A percentile compares a stretch with the other conserved stretches of the same genome.
Evolutionary conservation across 768 basidiomycete genomes (phyloP).

Genomic region (Coprinopsis cinerea): DNA sequence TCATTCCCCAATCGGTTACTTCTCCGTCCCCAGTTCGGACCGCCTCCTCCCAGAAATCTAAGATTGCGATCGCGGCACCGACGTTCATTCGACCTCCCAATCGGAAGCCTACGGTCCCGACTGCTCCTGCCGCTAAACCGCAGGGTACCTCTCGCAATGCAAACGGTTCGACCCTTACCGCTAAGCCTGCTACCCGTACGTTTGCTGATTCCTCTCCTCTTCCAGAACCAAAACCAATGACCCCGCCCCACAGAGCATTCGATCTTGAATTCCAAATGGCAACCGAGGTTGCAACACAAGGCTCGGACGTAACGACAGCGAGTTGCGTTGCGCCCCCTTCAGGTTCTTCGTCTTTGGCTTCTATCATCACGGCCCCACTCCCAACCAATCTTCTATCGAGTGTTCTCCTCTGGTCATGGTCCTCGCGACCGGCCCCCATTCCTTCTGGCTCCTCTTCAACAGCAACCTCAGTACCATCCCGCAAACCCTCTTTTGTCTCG

Average conservation of each 20-base stretch:
- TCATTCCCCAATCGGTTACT: slow-evolving; percentile 54
- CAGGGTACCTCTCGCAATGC: slow-evolving; percentile 15
- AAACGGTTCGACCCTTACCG: slow-evolving; percentile 62
- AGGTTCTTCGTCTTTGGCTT: not conserved
- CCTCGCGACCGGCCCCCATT: not conserved
- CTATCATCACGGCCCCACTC: slow-evolving; percentile 2
- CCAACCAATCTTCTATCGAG: not conserved
- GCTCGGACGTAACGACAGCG: slow-evolving; percentile 23
- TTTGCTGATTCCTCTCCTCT: slow-evolving; percentile 44
- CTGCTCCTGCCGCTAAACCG: slow-evolving; percentile 19
- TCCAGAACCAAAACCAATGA: slow-evolving; percentile 30
- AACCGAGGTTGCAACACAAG: slow-evolving; percentile 14
- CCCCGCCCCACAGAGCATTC: slow-evolving; percentile 35
- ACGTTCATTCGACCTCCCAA: slow-evolving; percentile 41
- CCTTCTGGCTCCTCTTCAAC: slow-evolving; percentile 8
- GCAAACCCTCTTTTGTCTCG: slow-evolving; percentile 38
- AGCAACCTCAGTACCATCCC: slow-evolving; percentile 8
- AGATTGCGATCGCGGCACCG: slow-evolving; percentile 24
- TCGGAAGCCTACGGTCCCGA: slow-evolving; percentile 31
- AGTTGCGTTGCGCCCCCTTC: not conserved
- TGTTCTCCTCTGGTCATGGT: slow-evolving; percentile 10
- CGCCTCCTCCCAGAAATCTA: slow-evolving; percentile 24
- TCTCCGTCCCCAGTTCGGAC: slow-evolving; percentile 38
- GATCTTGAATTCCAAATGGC: slow-evolving; percentile 16
- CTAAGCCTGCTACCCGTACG: slow-evolving; percentile 52